These are phyloP conservation scores for Hemileccinum impolitum DNA, from an alignment of 768 basidiomycete genomes.

Conservation along the genomic window DNA sequence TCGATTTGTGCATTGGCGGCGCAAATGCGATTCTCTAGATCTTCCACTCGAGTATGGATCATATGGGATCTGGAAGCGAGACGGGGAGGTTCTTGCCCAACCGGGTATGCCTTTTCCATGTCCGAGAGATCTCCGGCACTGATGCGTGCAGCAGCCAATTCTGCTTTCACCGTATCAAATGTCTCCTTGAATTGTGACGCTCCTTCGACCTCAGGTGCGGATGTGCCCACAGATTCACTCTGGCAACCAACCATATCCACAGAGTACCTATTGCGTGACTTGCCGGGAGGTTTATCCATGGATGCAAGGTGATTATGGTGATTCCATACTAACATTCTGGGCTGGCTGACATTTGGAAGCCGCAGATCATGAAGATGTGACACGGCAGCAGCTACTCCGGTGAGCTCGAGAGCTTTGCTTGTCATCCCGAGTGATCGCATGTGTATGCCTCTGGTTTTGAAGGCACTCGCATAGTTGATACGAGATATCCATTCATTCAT, in stretches of 20 bases:
- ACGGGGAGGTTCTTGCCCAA: slow-evolving; percentile 24
- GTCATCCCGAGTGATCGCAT: slow-evolving; percentile 77
- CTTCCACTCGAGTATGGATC: slow-evolving; percentile 57
- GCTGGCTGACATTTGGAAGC: slow-evolving; percentile 23
- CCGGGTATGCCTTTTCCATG: slow-evolving; percentile 13
- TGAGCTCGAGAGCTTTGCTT: slow-evolving; percentile 65
- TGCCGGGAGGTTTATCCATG: slow-evolving; percentile 33
- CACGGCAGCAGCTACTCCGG: slow-evolving; percentile 81
- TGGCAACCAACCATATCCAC: slow-evolving; percentile 28
- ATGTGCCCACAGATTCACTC: slow-evolving; percentile 27
- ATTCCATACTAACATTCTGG: slow-evolving; percentile 40
- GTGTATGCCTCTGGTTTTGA: slow-evolving; percentile 78
- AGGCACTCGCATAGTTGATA: slow-evolving; percentile 93
- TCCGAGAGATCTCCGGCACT: slow-evolving; percentile 27
- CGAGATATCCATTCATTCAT: slow-evolving; percentile 87
- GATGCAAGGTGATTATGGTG: slow-evolving; percentile 36
- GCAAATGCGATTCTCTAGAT: slow-evolving; percentile 59
- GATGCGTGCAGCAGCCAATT: slow-evolving; percentile 57
- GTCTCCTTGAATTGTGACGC: slow-evolving; percentile 74
- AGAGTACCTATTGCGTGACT: slow-evolving; percentile 25
- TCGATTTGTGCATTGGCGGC: slow-evolving; percentile 58
- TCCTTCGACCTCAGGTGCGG: slow-evolving; percentile 55
- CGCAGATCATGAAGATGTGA: slow-evolving; percentile 76
- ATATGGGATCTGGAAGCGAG: slow-evolving; percentile 50
- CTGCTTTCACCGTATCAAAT: slow-evolving; percentile 84